These are phyloP conservation scores for Myrica gale DNA, from an alignment of 306 rosid genomes.

Conservation along the genomic window DNA sequence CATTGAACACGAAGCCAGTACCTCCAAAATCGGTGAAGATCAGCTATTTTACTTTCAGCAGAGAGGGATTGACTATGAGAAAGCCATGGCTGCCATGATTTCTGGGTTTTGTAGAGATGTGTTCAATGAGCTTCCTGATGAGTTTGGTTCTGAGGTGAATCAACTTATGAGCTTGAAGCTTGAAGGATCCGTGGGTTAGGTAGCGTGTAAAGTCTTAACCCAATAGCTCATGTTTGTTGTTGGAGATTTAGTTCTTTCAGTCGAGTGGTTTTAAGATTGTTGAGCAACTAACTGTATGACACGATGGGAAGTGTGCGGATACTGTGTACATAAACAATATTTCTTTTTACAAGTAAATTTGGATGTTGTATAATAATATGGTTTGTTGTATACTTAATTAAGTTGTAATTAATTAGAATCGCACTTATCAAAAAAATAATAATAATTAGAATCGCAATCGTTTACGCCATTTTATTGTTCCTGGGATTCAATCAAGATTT, in stretches of 20 bases:
- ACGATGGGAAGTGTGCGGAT: constrained; percentile 1
- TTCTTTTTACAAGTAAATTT: constrained; percentile 1
- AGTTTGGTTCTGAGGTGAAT: constrained; percentile 93
- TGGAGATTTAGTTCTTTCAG: constrained; percentile 20
- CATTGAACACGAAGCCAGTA: constrained; percentile 91
- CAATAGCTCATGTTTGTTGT: background rate
- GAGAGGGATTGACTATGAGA: constrained; percentile 88
- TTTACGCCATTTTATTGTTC: background rate
- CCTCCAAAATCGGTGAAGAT: constrained; percentile 91
- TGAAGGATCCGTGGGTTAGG: constrained; percentile 84
- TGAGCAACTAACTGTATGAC: background rate
- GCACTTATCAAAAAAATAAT: no score
- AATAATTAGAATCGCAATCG: background rate
- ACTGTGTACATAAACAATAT: constrained; percentile 24
- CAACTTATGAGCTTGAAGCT: constrained; percentile 95
- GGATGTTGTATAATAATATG: background rate
- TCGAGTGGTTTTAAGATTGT: constrained; percentile 1
- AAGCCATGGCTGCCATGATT: constrained; percentile 98
- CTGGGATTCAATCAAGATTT: background rate
- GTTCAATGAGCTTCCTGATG: constrained; percentile 92
- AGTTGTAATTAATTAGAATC: background rate
- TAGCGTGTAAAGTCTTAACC: background rate
- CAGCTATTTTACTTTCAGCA: constrained; percentile 91
- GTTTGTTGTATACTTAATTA: background rate
- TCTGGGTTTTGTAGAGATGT: constrained; percentile 92